Base-by-base conservation (phyloP, 75 land plant species). In the Azolla pinnata region DNA sequence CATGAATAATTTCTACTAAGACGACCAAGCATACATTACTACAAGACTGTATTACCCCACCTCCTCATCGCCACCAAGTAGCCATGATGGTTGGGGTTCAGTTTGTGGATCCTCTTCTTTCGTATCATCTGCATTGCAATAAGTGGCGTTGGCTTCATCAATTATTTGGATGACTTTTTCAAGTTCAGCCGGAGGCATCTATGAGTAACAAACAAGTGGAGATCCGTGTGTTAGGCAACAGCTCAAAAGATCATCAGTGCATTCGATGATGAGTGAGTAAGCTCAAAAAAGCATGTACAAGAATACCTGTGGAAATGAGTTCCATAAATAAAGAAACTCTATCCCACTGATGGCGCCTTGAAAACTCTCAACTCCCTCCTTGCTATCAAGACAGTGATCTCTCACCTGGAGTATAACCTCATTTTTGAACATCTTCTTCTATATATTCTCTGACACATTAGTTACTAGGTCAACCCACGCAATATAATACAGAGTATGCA, bases 221-320 rank as follows among this genome's bases (percentile, higher is more conserved):
- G n/a, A n/a, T n/a, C n/a, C n/a, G n/a, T n/a, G n/a, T n/a, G n/a
- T n/a, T n/a, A n/a, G n/a, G n/a, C n/a, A n/a, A n/a, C n/a, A n/a
- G n/a, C n/a, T n/a, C n/a, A n/a, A n/a, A n/a, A n/a, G n/a, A n/a
- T n/a, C n/a, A n/a, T n/a, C n/a, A n/a, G n/a, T n/a, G n/a, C n/a
- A n/a, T n/a, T n/a, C n/a, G n/a, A n/a, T n/a, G n/a, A n/a, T n/a
- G n/a, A n/a, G n/a, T n/a, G n/a, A n/a, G n/a, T n/a, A n/a, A n/a
- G n/a, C n/a, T n/a, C n/a, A n/a, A n/a, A n/a, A n/a, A n/a, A n/a
- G n/a, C n/a, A n/a, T n/a, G n/a, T n/a, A n/a, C n/a, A n/a, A n/a
- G 31, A 53, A 51, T 66, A 73, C 75, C 75, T 73, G 75, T 29
- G 75, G 75, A 54, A 73, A 73, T 5, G 75, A 73, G 34, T 73